Conservation (phyloP, 257 asterid species). For the Solanum gandarillasii region DNA sequence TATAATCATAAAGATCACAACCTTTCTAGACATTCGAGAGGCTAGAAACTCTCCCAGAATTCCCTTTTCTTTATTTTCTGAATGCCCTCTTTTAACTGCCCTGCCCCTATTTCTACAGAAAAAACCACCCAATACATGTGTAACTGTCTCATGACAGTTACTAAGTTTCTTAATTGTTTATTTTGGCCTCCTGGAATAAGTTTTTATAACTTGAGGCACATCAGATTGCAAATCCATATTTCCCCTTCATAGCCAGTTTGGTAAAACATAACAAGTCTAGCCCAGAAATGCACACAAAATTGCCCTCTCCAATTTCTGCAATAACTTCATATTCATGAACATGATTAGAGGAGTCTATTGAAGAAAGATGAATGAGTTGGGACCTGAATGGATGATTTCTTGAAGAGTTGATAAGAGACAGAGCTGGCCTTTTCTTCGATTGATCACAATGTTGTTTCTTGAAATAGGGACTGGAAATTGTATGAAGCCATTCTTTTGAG, state of each 20-base stretch:
- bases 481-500: slow-evolving; percentile 1
- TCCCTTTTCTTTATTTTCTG: too few relatives aligned
- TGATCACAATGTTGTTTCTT: not conserved
- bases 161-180: too few relatives aligned
- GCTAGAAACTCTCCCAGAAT: too few relatives aligned
- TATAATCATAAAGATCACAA: too few relatives aligned
- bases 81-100: too few relatives aligned
- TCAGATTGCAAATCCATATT: not conserved
- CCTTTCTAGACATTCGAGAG: too few relatives aligned
- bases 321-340: not conserved
- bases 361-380: not conserved
- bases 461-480: not conserved
- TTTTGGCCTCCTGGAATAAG: too few relatives aligned
- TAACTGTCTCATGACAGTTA: too few relatives aligned
- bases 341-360: not conserved
- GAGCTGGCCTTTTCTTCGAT: not conserved
- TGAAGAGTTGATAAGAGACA: not conserved
- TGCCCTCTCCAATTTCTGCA: not conserved
- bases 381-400: not conserved
- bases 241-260: not conserved
- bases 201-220: too few relatives aligned
- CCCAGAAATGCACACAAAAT: not conserved
- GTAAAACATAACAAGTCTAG: not conserved
- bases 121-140: too few relatives aligned
- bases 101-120: too few relatives aligned